phyloP scores from a whole-genome alignment of 1,284 basidiomycete species.

The Trametes pubescens region DNA sequence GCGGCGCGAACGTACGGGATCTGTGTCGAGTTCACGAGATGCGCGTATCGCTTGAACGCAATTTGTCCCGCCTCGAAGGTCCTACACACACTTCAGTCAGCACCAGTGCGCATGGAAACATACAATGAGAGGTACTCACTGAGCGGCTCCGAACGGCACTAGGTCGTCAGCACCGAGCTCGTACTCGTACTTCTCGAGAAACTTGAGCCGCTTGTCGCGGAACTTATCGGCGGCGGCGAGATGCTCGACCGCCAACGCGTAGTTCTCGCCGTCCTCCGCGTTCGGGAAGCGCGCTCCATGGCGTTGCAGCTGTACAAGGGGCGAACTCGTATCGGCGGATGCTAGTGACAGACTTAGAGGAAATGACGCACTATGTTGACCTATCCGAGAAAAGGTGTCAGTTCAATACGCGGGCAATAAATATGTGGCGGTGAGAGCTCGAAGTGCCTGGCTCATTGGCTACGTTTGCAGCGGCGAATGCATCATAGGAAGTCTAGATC shows the following conservation, averaged over 20 bases:
- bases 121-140: conserved; percentile 57
- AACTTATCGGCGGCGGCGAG: conserved; percentile 55
- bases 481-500: no score
- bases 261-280: conserved; percentile 46
- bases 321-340: not conserved
- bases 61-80: conserved; percentile 58
- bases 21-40: conserved; percentile 51
- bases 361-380: conserved; percentile 30
- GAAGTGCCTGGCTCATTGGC: not conserved
- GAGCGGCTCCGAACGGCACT: conserved; percentile 72
- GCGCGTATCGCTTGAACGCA: conserved; percentile 59
- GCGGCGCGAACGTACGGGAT: conserved; percentile 76
- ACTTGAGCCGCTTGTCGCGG: conserved; percentile 60
- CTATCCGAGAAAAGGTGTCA: conserved; percentile 8
- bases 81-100: conserved; percentile 42
- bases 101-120: not conserved
- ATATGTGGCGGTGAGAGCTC: not conserved
- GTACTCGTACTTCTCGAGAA: conserved; percentile 69
- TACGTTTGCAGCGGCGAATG: not conserved
- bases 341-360: not conserved
- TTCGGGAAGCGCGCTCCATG: conserved; percentile 88
- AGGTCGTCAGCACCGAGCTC: conserved; percentile 67
- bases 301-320: conserved; percentile 70
- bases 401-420: not conserved
- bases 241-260: conserved; percentile 46